A percentile compares a stretch with the other conserved stretches of the same genome.
Conservation (phyloP, 768 basidiomycete species). For the Amanita subjunquillea region DNA sequence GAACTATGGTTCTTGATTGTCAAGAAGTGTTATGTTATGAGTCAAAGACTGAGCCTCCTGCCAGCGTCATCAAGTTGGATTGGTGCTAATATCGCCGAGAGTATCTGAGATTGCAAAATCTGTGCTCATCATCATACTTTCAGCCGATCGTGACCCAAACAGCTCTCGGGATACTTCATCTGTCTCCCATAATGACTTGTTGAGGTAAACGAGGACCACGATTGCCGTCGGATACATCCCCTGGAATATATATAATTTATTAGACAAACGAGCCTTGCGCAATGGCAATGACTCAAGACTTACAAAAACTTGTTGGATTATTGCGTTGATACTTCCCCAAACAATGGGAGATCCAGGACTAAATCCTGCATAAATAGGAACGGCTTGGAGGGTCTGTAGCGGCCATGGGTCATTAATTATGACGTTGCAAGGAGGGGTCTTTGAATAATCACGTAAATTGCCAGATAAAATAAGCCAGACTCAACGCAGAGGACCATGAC, state of each 20-base stretch:
- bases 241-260: not conserved
- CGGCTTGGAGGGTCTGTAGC: constrained; percentile 18
- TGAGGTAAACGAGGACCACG: constrained; percentile 1
- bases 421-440: not conserved
- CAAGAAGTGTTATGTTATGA: no score
- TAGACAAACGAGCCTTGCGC: not conserved
- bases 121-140: no score
- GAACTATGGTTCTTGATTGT: no score
- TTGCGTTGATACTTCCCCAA: constrained; percentile 17
- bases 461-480: constrained; percentile 18
- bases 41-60: no score
- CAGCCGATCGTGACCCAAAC: no score
- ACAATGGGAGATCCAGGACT: constrained; percentile 13
- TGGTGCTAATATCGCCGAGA: no score
- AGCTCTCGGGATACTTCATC: not conserved
- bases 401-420: not conserved
- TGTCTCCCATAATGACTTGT: constrained; percentile 2
- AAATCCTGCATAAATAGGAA: constrained; percentile 19
- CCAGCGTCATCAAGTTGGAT: no score
- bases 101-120: no score
- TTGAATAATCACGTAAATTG: constrained; percentile 13
- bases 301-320: constrained; percentile 19
- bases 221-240: constrained; percentile 4
- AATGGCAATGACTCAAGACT: not conserved
- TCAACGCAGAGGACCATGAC: constrained; percentile 17